A percentile compares a stretch with the other conserved stretches of the same genome.
phyloP scores from a whole-genome alignment of 1,139 yeast genomes.

The Suhomyces bolitotheri region DNA sequence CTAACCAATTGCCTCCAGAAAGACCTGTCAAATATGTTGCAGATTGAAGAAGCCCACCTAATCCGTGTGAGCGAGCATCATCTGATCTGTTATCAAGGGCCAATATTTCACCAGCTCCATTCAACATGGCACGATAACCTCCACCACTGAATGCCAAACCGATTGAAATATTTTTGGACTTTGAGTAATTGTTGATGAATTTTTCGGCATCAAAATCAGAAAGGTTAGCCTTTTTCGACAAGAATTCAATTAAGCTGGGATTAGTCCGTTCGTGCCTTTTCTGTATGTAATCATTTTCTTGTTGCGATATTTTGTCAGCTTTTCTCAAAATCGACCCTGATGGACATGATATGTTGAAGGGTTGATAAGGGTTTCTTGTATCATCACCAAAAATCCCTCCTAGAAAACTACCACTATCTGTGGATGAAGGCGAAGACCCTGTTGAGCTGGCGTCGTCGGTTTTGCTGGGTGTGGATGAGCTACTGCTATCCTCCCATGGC shows the following conservation, averaged over 20 bases:
- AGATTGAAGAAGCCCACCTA: conserved; percentile 45
- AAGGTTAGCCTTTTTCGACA: conserved; percentile 33
- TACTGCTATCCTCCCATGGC: conserved; percentile 14
- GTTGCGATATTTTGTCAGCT: conserved; percentile 27
- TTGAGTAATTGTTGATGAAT: conserved; percentile 28
- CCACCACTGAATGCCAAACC: conserved; percentile 50
- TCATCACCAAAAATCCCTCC: conserved; percentile 1
- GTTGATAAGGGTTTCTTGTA: conserved; percentile 9
- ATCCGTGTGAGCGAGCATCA: conserved; percentile 27
- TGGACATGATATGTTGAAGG: conserved; percentile 11
- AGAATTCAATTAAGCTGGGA: conserved; percentile 31
- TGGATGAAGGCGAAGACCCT: conserved; percentile 5
- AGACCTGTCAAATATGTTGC: conserved; percentile 42
- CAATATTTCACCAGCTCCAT: conserved; percentile 44
- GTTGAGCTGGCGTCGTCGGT: conserved; percentile 3
- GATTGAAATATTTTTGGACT: conserved; percentile 37
- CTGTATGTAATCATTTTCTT: conserved; percentile 31
- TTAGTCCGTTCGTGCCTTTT: conserved; percentile 35
- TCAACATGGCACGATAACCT: conserved; percentile 48
- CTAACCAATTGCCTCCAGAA: conserved; percentile 48
- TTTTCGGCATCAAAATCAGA: conserved; percentile 34
- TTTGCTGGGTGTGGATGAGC: conserved; percentile 1
- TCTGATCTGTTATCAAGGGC: conserved; percentile 37
- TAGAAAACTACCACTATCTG: conserved; percentile 5
- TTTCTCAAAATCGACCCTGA: conserved; percentile 20